These are phyloP conservation scores for Diophrys sp. DNA, from an alignment of 73 alveolate genomes.

Conservation along the genomic window DNA sequence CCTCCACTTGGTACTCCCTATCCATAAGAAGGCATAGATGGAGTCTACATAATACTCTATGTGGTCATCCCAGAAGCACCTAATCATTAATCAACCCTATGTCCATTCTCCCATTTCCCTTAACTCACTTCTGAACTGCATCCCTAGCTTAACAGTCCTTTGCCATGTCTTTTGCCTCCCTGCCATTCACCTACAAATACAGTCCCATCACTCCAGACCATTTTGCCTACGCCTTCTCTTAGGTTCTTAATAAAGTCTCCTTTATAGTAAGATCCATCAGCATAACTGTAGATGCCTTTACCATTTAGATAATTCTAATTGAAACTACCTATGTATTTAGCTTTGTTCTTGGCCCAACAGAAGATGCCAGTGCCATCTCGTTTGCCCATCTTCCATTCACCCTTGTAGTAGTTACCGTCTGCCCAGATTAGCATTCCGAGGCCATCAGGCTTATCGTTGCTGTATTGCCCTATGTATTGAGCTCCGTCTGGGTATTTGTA, in stretches of 20 bases:
- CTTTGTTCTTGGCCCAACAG: conserved; percentile 25
- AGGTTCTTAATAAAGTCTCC: conserved; percentile 29
- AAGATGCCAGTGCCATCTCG: conserved; percentile 25
- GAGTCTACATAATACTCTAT: too few species aligned
- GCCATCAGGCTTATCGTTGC: conserved; percentile 47
- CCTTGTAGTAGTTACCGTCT: conserved; percentile 42
- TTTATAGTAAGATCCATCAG: conserved; percentile 18
- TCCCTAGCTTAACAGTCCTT: conserved; percentile 7
- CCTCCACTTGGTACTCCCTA: too few species aligned
- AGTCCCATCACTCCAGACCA: conserved; percentile 21
- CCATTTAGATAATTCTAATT: conserved; percentile 35
- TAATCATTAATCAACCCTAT: too few species aligned
- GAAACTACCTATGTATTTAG: conserved; percentile 28
- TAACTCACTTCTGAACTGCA: not conserved
- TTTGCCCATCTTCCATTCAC: conserved; percentile 52
- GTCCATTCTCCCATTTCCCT: not conserved
- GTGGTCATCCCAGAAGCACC: too few species aligned
- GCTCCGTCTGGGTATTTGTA: conserved; percentile 22
- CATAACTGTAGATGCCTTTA: conserved; percentile 29
- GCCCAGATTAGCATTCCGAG: conserved; percentile 17
- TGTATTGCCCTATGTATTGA: conserved; percentile 30
- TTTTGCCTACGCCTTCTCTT: conserved; percentile 26
- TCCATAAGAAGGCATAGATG: too few species aligned
- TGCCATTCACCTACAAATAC: conserved; percentile 20
- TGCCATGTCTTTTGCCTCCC: conserved; percentile 33